These are phyloP conservation scores for Solanum clarkiae DNA, from an alignment of 257 asterid species.

Conservation along the genomic window DNA sequence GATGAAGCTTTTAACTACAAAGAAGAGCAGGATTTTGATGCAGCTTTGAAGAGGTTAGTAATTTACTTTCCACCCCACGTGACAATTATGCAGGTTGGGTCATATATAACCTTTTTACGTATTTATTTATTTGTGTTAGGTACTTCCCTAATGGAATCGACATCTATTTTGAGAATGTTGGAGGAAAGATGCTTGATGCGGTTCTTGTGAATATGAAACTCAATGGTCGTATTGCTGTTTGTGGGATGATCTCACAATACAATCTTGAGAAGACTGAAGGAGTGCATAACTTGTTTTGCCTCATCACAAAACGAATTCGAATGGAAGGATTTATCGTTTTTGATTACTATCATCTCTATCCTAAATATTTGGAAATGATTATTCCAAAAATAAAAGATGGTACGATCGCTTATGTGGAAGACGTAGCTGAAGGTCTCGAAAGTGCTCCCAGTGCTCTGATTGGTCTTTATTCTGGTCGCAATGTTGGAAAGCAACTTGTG, in stretches of 20 bases:
- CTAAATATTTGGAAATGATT: neutral
- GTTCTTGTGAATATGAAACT: too few relatives aligned
- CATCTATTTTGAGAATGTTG: neutral
- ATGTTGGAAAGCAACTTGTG: neutral
- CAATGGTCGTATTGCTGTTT: too few relatives aligned
- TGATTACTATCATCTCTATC: neutral
- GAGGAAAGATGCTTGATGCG: neutral
- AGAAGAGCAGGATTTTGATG: too few relatives aligned
- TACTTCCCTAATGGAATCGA: neutral
- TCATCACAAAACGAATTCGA: neutral
- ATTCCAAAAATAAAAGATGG: neutral
- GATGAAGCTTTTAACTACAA: neutral
- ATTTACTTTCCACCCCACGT: too few relatives aligned
- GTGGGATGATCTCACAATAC: too few relatives aligned
- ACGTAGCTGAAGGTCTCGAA: neutral
- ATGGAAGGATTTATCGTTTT: neutral
- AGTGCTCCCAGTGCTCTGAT: neutral
- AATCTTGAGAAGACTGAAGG: too few relatives aligned
- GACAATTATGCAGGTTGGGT: neutral
- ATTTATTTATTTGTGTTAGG: neutral
- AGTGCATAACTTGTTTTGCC: too few relatives aligned
- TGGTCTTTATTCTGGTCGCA: neutral
- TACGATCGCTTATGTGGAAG: neutral
- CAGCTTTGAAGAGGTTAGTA: slow-evolving; percentile 1
- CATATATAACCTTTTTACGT: neutral